These are phyloP conservation scores for Blastocystis sp. DNA, from an alignment of 352 stramenopile species.

Conservation along the genomic window DNA sequence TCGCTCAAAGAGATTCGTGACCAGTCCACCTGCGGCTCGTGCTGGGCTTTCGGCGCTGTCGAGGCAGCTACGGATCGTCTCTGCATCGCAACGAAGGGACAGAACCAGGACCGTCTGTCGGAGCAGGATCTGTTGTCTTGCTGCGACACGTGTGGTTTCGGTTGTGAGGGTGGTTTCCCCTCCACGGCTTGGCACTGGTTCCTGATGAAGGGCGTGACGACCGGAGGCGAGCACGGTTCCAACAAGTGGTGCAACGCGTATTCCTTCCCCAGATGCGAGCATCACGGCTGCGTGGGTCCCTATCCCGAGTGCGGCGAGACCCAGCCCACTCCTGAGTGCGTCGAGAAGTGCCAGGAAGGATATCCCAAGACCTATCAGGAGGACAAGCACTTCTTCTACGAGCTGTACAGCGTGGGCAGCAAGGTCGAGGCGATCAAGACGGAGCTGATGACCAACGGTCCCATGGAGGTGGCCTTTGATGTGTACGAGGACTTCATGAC, in stretches of 20 bases:
- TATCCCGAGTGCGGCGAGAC: constrained; percentile 72
- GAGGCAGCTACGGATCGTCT: constrained; percentile 40
- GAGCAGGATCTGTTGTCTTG: constrained; percentile 77
- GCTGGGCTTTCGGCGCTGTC: constrained; percentile 78
- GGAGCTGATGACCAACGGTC: constrained; percentile 77
- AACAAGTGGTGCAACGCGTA: constrained; percentile 77
- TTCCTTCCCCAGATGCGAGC: constrained; percentile 77
- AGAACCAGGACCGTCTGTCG: constrained; percentile 75
- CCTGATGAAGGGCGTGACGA: constrained; percentile 76
- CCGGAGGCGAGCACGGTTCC: constrained; percentile 76
- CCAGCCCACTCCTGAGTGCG: constrained; percentile 76
- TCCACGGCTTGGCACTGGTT: constrained; percentile 77
- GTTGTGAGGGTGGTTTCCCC: constrained; percentile 79
- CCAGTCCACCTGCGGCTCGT: constrained; percentile 78
- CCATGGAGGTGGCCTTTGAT: constrained; percentile 77
- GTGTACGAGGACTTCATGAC: constrained; percentile 79
- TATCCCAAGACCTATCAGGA: constrained; percentile 76
- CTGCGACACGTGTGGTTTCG: constrained; percentile 77
- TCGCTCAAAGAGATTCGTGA: constrained; percentile 74
- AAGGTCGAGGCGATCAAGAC: constrained; percentile 77
- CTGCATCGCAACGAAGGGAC: constrained; percentile 74
- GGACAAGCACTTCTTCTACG: constrained; percentile 77
- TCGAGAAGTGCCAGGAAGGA: constrained; percentile 76
- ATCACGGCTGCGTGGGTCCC: constrained; percentile 76
- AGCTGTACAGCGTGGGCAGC: constrained; percentile 53